phyloP scores from a whole-genome alignment of 2,329 filamentous ascomycete species.

The Talaromyces marneffei region DNA sequence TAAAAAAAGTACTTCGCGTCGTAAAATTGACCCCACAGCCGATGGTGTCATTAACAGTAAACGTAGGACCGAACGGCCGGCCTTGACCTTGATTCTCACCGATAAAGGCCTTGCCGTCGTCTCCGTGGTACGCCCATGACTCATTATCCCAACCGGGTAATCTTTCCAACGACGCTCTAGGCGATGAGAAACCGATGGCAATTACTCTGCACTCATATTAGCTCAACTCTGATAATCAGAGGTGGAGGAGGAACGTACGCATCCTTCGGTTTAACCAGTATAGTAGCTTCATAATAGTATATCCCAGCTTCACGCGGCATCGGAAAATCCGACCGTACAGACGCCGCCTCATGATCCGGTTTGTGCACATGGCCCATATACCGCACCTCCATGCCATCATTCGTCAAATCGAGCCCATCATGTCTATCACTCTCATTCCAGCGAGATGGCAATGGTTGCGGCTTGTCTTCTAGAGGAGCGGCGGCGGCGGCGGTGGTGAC shows the following conservation, averaged over 20 bases:
- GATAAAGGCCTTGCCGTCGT: constrained; percentile 60
- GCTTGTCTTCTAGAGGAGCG: constrained; percentile 54
- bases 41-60: constrained; percentile 54
- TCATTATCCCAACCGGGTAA: constrained; percentile 62
- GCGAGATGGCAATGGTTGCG: constrained; percentile 67
- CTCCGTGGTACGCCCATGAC: constrained; percentile 62
- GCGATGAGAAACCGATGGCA: constrained; percentile 57
- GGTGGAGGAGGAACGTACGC: constrained; percentile 46
- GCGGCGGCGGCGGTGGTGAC: constrained; percentile 42
- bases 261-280: constrained; percentile 62
- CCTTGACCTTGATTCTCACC: constrained; percentile 50
- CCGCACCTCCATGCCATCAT: constrained; percentile 66
- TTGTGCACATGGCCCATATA: constrained; percentile 54
- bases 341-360: constrained; percentile 68
- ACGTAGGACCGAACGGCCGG: constrained; percentile 56
- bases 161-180: constrained; percentile 54
- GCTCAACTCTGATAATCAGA: background rate
- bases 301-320: constrained; percentile 89
- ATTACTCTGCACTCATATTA: constrained; percentile 25
- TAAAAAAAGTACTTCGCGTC: constrained; percentile 58
- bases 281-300: constrained; percentile 81
- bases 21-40: constrained; percentile 62
- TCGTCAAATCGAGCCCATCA: constrained; percentile 64
- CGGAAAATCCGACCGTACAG: constrained; percentile 73
- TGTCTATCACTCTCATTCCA: constrained; percentile 80